Base-by-base conservation (phyloP, 1,139 yeast genomes). In the Barnettozyma hawaiiensis region DNA sequence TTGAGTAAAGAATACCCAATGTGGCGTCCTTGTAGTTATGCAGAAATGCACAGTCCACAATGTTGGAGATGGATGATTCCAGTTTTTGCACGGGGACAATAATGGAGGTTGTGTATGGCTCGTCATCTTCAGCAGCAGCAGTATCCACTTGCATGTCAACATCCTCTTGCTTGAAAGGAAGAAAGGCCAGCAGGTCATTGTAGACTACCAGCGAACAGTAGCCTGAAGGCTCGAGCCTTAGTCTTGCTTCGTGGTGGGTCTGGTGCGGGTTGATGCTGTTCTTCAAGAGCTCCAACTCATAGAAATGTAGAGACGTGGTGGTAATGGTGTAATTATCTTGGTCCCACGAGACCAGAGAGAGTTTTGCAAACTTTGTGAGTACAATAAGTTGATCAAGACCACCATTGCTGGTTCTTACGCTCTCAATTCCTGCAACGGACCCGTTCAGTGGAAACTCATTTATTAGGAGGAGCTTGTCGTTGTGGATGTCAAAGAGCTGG, bases 261-360 rank as follows among this genome's bases (percentile, higher is more conserved):
- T 71, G 62, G 46, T 72, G 77, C 47, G 69, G 70, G 33, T 78
- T 77, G 44, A 69, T 60, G 43, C 68, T 72, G 53, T 66, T 75
- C 16, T 41, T 45, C 19, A 44, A 26, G 39, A 54, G 71, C 35
- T 80, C 76, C 43, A 78, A 76, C 57, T 90, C 97, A 61, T 90
- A 92, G 60, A 76, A 87, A 63, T 92, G 99, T 44, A 92, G 69
- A 40, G 96, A 85, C 4, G 79, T 73, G 0, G 97, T 87, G 16
- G 75, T 68, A 12, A 92, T 70, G 1, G 73, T 55, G 47, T 76
- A 70, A 14, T 58, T 60, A 8, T 59, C 63, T 10, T 66, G 65
- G 57, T 87, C 83, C 89, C 96, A 92, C 47, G 73, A 71, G 22
- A 92, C 66, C 32, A 90, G 65, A 1, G 95, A 84, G 42, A 87